Evolutionary conservation across 176 grass and related monocot species (phyloP), one percentile per base, ranked within the genome.

Genomic region (Oryza punctata): DNA sequence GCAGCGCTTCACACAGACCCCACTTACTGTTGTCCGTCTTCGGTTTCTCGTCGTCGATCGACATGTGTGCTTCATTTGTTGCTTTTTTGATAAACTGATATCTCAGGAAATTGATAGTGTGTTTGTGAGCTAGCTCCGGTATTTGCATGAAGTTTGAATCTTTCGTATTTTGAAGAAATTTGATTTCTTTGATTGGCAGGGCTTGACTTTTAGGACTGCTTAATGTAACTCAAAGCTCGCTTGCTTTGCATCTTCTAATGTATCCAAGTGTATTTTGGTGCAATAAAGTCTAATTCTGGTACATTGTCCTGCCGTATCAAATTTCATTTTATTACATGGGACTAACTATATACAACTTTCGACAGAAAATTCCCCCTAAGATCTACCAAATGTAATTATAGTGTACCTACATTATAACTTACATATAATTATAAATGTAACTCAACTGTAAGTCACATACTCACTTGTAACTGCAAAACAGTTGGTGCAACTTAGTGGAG

Each of bases 201-300:
- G 50, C 37, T 70, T 60, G 65, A 60, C 46, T 60, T 23, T 84
- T 68, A 77, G 16, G 64, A 60, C 23, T 72, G 50, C 33, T 65
- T 57, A 45, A 60, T 81, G 87, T 81, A 77, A 74, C 69, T 38
- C 61, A 80, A 80, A 80, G 23, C 82, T 76, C 61, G 37, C 49
- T 0, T 7, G 18, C 69, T 75, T 49, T 35, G 75, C 54, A 40
- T 29, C 19, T 12, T 40, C 7, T 44, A 43, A 46, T 33, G 3
- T 2, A n/a, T 26, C 75, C 4, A 23, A 70, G 19, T 76, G 28
- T 76, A 63, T 71, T 21, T 45, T 40, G 8, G 19, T 0, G 21
- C 32, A 85, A 89, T 89, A 85, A 89, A 89, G 25, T 38, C 7
- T 30, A 70, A 2, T 10, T 49, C 3, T 10, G 3, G 12, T 7